phyloP scores from a whole-genome alignment of 306 rosid genomes.

The Ceratonia siliqua region DNA sequence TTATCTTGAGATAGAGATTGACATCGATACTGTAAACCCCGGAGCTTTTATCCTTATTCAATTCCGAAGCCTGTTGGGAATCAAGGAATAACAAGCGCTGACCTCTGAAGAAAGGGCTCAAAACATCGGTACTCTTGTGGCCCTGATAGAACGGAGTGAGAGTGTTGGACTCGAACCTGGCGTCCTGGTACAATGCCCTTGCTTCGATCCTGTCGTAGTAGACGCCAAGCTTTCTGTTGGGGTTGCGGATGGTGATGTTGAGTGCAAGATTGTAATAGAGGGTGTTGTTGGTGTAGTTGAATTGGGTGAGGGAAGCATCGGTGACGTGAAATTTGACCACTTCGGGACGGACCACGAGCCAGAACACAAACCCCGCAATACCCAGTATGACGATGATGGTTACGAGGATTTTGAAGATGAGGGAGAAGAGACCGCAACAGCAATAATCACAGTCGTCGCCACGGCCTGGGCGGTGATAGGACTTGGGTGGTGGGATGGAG shows the following conservation, averaged over 20 bases:
- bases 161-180: constrained; percentile 25
- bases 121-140: constrained; percentile 53
- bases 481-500: constrained; percentile 55
- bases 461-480: constrained; percentile 56
- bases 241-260: constrained; percentile 61
- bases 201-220: constrained; percentile 72
- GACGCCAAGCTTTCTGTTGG: constrained; percentile 66
- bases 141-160: constrained; percentile 60
- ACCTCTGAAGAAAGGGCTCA: constrained; percentile 49
- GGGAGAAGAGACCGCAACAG: constrained; percentile 41
- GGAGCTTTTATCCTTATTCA: constrained; percentile 34
- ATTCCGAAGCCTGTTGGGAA: constrained; percentile 28
- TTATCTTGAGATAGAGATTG: constrained; percentile 54
- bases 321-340: constrained; percentile 43
- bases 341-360: constrained; percentile 54
- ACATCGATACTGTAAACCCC: constrained; percentile 57
- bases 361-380: constrained; percentile 37
- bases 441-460: constrained; percentile 36
- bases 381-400: constrained; percentile 34
- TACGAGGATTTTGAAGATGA: constrained; percentile 41
- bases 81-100: constrained; percentile 28
- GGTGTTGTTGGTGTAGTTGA: constrained; percentile 37
- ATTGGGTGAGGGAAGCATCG: constrained; percentile 41
- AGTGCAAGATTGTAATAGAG: constrained; percentile 39
- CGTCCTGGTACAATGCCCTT: constrained; percentile 45